A percentile compares a stretch with the other conserved stretches of the same genome.
These are phyloP conservation scores for Fusarium anthophilum DNA, from an alignment of 2,329 filamentous ascomycete species.

Conservation along the genomic window DNA sequence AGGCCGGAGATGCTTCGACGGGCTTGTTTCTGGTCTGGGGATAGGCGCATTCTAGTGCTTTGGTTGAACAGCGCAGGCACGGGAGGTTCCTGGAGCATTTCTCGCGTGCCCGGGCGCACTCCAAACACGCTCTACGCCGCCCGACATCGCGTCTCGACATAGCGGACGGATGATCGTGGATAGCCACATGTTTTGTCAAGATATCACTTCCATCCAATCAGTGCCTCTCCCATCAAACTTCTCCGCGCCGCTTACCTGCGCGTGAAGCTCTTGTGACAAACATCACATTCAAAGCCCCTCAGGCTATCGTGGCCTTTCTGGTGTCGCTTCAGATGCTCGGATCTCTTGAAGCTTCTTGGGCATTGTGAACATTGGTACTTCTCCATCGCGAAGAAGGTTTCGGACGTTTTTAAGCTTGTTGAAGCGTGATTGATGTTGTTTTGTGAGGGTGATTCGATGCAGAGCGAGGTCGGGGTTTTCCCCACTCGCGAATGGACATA, in stretches of 20 bases:
- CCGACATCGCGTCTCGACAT: neutral
- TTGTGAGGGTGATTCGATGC: neutral
- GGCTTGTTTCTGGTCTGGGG: neutral
- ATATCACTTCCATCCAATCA: neutral
- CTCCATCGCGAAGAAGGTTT: neutral
- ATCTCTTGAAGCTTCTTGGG: constrained; percentile 27
- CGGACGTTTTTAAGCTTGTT: neutral
- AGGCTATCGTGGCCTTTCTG: constrained; percentile 20
- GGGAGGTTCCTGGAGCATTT: constrained; percentile 23
- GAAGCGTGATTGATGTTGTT: neutral
- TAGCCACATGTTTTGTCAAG: neutral
- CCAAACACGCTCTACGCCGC: constrained; percentile 18
- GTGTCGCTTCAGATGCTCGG: constrained; percentile 35
- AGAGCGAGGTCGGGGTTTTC: neutral
- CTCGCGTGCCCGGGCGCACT: constrained; percentile 26
- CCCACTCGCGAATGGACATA: neutral
- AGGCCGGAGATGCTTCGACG: accelerated
- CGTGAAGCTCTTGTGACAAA: constrained; percentile 29
- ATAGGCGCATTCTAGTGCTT: constrained; percentile 13
- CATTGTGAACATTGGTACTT: constrained; percentile 28
- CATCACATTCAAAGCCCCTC: constrained; percentile 20
- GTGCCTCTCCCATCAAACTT: accelerated
- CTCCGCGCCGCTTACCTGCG: constrained; percentile 15
- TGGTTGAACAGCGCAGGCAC: constrained; percentile 18
- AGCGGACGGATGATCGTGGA: neutral